Evolutionary conservation across 169 alveolate species (phyloP), one percentile per base, ranked within the genome.

Genomic region (Cystoisospora suis): DNA sequence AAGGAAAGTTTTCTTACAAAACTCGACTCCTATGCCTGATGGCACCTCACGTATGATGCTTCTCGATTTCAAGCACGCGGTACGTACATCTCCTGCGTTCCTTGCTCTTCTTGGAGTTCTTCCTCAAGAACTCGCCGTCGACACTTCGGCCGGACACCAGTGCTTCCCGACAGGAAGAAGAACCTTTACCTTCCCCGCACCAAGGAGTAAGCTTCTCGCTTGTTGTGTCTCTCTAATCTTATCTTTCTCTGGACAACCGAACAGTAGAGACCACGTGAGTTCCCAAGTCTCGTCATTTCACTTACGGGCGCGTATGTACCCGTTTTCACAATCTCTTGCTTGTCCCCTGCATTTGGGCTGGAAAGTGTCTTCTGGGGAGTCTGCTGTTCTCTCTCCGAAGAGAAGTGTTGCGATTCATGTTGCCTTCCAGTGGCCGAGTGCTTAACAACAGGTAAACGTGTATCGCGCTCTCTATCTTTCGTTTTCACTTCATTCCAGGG

Each of bases 1-100:
- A 7, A 81, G 89, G 0, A 77, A 36, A 42, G 75, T 83, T 29
- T 88, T 88, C 56, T 23, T 58, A 89, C 92, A 81, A 9, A 61
- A 72, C 34, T 86, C 93, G 20, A 80, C 93, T 27, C 83, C 36
- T 45, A 61, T 81, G 87, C 89, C 93, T 38, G 93, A 90, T 56
- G 90, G 90, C 29, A 53, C 90, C 47, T 40, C 75, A n/a, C 90
- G 89, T 45, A 90, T 90, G 89, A 46, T 81, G 86, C 89, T 90
- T 49, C 70, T 40, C 75, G 93, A 90, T 56, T 90, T 90, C 81
- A 90, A 81, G 53, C 80, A 23, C 34, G 90, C 90, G 0, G 93
- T 90, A 40, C 89, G 56, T 40, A 79, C 89, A 32, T 77, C 89
- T 45, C 72, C 83, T 40, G 83, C 85, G 46, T 88, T 88, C 61